Evolutionary conservation across 2,329 filamentous ascomycete genomes (phyloP).

Genomic region (Venturia effusa): DNA sequence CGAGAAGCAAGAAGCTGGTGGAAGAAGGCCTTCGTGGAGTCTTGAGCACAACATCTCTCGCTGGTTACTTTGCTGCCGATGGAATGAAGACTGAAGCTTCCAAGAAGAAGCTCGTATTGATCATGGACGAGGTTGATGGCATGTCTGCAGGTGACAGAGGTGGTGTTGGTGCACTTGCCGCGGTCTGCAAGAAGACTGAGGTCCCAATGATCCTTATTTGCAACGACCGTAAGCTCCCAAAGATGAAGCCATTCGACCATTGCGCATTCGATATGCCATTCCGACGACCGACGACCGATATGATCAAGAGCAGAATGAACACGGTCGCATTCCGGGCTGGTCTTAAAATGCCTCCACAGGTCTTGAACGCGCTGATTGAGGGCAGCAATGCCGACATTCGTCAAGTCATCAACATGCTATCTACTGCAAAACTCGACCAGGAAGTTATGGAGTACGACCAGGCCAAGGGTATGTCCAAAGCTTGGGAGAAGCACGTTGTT

Average conservation of each 20-base stretch:
- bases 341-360: conserved; percentile 69
- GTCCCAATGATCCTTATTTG: conserved; percentile 95
- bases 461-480: conserved; percentile 88
- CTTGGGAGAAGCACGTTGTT: conserved; percentile 96
- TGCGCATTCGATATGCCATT: conserved; percentile 79
- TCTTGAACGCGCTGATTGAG: conserved; percentile 89
- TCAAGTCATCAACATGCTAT: conserved; percentile 98
- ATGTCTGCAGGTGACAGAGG: conserved; percentile 97
- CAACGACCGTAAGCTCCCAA: conserved; percentile 83
- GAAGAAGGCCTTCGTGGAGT: conserved; percentile 82
- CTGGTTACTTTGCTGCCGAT: conserved; percentile 80
- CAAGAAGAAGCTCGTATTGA: conserved; percentile 89
- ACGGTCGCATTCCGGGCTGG: conserved; percentile 91
- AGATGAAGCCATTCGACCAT: conserved; percentile 97
- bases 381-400: conserved; percentile 92
- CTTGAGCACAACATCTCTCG: conserved; percentile 83
- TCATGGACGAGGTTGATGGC: conserved; percentile 98
- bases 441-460: conserved; percentile 67
- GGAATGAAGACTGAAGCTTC: conserved; percentile 66
- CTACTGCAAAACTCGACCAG: conserved; percentile 83
- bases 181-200: conserved; percentile 89
- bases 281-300: conserved; percentile 77
- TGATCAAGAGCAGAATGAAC: conserved; percentile 84
- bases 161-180: conserved; percentile 86
- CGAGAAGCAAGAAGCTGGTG: conserved; percentile 89